These are phyloP conservation scores for Botrytis byssoidea DNA, from an alignment of 2,329 filamentous ascomycete species.

Conservation along the genomic window DNA sequence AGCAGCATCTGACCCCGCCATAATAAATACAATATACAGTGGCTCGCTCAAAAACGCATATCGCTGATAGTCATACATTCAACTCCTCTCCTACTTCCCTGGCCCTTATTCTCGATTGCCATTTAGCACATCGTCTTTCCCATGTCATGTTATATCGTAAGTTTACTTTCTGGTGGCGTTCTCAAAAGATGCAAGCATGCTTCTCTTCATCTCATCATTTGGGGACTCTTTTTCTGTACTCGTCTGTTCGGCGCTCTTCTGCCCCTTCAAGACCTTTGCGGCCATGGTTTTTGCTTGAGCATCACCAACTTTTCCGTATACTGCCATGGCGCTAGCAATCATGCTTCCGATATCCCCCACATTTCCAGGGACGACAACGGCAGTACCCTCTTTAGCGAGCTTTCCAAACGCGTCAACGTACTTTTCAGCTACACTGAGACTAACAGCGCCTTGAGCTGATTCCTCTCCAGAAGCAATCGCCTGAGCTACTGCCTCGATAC, in stretches of 20 bases:
- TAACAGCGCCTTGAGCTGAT: slow-evolving; percentile 79
- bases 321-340: slow-evolving; percentile 93
- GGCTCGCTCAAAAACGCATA: slow-evolving; percentile 9
- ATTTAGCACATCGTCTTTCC: neutral
- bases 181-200: slow-evolving; percentile 50
- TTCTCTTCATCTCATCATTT: slow-evolving; percentile 46
- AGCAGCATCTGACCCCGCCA: slow-evolving; percentile 15
- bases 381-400: slow-evolving; percentile 91
- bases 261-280: slow-evolving; percentile 47
- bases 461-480: slow-evolving; percentile 71
- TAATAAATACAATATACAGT: slow-evolving; percentile 16
- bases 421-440: slow-evolving; percentile 89
- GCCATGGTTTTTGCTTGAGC: slow-evolving; percentile 70
- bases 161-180: slow-evolving; percentile 38
- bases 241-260: slow-evolving; percentile 38
- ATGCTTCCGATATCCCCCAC: slow-evolving; percentile 94
- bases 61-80: slow-evolving; percentile 19
- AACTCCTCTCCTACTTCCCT: slow-evolving; percentile 10
- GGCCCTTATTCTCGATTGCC: neutral
- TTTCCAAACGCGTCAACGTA: slow-evolving; percentile 95
- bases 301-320: slow-evolving; percentile 90
- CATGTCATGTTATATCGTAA: slow-evolving; percentile 20
- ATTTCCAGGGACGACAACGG: slow-evolving; percentile 93
- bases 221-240: slow-evolving; percentile 36
- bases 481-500: slow-evolving; percentile 81